Conservation (phyloP, 306 rosid species). For the Quercus variabilis region DNA sequence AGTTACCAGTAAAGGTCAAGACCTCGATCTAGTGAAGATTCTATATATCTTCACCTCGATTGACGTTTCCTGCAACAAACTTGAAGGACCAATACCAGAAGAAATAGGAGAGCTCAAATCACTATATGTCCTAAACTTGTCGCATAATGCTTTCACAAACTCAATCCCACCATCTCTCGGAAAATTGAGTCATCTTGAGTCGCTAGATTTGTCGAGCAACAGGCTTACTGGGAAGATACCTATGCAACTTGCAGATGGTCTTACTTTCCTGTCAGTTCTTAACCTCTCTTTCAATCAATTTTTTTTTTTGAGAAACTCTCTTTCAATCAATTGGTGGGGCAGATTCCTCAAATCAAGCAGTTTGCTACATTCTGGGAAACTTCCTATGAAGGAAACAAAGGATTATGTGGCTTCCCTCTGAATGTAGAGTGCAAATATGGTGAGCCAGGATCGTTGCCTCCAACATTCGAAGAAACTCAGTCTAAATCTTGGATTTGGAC, state of each 20-base stretch:
- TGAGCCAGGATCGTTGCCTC: no score
- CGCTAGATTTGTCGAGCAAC: constrained; percentile 36
- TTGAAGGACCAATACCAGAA: constrained; percentile 11
- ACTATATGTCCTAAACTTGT: constrained; percentile 14
- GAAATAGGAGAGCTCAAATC: constrained; percentile 14
- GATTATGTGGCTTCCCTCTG: constrained; percentile 30
- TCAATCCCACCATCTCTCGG: constrained; percentile 36
- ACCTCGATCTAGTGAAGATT: constrained; percentile 1
- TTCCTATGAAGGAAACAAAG: constrained; percentile 29
- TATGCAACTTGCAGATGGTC: neutral
- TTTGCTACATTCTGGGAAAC: constrained; percentile 22
- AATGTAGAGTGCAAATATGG: neutral
- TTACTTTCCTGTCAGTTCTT: constrained; percentile 19
- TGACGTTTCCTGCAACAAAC: constrained; percentile 20
- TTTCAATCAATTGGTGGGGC: constrained; percentile 25
- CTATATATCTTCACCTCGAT: neutral
- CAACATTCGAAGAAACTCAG: no score
- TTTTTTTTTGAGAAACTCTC: no score
- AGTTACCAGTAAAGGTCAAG: constrained; percentile 6
- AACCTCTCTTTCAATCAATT: constrained; percentile 35
- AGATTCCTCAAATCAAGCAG: constrained; percentile 31
- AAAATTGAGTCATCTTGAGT: constrained; percentile 20
- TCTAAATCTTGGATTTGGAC: no score
- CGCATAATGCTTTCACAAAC: constrained; percentile 16
- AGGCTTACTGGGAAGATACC: constrained; percentile 23